Conservation (phyloP, 345 rosid genomes). For the Gossypium thurberi region DNA sequence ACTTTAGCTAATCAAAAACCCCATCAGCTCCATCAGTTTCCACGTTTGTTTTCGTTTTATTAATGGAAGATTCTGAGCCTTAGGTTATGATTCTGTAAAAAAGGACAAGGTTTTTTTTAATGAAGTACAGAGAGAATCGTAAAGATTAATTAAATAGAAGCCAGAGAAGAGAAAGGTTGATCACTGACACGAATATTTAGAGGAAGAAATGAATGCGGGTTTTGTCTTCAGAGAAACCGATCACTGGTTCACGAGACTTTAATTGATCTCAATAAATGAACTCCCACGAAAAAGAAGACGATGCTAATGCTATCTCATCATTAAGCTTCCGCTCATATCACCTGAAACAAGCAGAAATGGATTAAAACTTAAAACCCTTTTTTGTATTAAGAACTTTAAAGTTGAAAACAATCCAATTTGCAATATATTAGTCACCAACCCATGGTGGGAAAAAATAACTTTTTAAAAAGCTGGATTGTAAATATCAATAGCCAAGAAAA, state of each 20-base stretch:
- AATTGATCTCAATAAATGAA: constrained; percentile 42
- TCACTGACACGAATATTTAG: constrained; percentile 25
- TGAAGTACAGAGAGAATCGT: not conserved
- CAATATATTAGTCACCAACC: not conserved
- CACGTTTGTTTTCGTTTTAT: not conserved
- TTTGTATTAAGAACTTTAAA: not conserved
- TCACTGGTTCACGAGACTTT: constrained; percentile 33
- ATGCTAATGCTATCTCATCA: not conserved
- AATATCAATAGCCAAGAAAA: not conserved
- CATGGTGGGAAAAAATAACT: too few relatives aligned
- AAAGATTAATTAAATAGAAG: constrained; percentile 3
- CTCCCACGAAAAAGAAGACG: not conserved
- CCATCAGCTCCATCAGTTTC: constrained; percentile 6
- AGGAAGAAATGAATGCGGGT: constrained; percentile 21
- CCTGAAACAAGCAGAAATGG: constrained; percentile 11
- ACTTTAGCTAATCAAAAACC: not conserved
- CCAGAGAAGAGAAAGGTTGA: not conserved
- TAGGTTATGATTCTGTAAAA: not conserved
- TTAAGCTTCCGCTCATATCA: constrained; percentile 17
- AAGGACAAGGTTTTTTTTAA: not conserved
- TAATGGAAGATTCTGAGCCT: constrained; percentile 9
- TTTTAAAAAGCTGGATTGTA: not conserved
- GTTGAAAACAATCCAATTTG: not conserved
- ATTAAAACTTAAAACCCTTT: not conserved
- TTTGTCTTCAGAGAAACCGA: constrained; percentile 16